Conservation (phyloP, 208 protist genomes). For the Trypanosoma cruzi region DNA sequence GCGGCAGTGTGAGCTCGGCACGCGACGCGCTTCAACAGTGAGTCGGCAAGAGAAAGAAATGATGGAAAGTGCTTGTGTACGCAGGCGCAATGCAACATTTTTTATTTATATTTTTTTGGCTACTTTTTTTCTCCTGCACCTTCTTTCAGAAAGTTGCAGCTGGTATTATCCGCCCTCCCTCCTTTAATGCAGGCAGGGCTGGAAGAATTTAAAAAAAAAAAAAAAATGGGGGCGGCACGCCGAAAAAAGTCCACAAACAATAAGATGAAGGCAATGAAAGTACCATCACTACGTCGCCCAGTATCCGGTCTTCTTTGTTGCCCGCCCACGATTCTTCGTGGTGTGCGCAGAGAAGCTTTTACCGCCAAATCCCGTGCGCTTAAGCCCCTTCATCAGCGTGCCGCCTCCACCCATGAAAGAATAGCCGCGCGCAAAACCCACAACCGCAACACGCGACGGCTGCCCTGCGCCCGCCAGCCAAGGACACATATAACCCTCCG, state of each 20-base stretch:
- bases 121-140: background rate
- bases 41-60: background rate
- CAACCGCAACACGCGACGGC: constrained; percentile 36
- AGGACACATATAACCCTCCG: constrained; percentile 91
- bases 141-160: background rate
- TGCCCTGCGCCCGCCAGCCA: constrained; percentile 63
- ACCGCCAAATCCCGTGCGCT: constrained; percentile 80
- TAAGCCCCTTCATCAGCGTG: constrained; percentile 65
- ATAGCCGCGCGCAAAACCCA: constrained; percentile 29
- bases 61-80: background rate
- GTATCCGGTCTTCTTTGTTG: constrained; percentile 81
- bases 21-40: background rate
- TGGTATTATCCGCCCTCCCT: too few relatives aligned
- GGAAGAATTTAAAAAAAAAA: constrained; percentile 4
- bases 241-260: too few relatives aligned
- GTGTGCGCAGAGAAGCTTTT: constrained; percentile 83
- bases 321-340: constrained; percentile 65
- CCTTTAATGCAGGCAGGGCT: too few relatives aligned
- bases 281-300: constrained; percentile 68
- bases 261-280: background rate
- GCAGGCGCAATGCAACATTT: background rate
- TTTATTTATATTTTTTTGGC: background rate
- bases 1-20: background rate
- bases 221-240: background rate
- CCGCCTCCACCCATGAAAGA: constrained; percentile 39